Conservation (phyloP, 176 grass and related monocot genomes). For the Tillandsia leiboldiana region DNA sequence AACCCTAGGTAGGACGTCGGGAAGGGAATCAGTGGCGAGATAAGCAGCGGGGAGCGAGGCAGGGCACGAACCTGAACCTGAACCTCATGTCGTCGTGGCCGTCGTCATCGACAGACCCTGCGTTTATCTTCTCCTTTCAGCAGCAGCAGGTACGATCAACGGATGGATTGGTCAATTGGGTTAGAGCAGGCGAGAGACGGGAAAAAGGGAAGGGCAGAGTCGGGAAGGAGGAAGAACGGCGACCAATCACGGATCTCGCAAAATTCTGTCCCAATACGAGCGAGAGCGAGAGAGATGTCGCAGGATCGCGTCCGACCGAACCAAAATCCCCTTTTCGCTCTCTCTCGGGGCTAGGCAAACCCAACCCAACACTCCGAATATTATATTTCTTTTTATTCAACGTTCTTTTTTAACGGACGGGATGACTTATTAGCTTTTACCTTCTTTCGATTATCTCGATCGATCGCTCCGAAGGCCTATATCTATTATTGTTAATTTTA, state of each 20-base stretch:
- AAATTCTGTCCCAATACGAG: not conserved
- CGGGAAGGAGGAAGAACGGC: not conserved
- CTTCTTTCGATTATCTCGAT: too few species aligned
- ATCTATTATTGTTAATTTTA: too few species aligned
- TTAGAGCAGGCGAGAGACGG: not conserved
- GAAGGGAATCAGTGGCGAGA: not conserved
- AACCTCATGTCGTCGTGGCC: not conserved
- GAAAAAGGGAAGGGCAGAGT: not conserved
- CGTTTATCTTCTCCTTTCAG: too few species aligned
- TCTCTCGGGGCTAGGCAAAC: not conserved
- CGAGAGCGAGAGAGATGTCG: not conserved
- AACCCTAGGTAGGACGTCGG: not conserved
- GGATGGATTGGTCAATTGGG: not conserved
- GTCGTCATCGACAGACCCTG: too few species aligned
- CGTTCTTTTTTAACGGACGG: too few species aligned
- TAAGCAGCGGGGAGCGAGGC: not conserved
- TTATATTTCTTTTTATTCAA: too few species aligned
- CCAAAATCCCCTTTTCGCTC: not conserved
- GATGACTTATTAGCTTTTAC: too few species aligned
- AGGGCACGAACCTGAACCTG: not conserved
- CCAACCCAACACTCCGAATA: not conserved
- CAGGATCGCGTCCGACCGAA: not conserved
- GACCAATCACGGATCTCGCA: conserved; percentile 2
- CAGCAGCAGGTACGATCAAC: not conserved
- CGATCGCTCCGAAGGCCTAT: too few species aligned